A percentile compares a stretch with the other conserved stretches of the same genome.
Conservation (phyloP, 257 asterid species). For the Orobanche coerulescens region DNA sequence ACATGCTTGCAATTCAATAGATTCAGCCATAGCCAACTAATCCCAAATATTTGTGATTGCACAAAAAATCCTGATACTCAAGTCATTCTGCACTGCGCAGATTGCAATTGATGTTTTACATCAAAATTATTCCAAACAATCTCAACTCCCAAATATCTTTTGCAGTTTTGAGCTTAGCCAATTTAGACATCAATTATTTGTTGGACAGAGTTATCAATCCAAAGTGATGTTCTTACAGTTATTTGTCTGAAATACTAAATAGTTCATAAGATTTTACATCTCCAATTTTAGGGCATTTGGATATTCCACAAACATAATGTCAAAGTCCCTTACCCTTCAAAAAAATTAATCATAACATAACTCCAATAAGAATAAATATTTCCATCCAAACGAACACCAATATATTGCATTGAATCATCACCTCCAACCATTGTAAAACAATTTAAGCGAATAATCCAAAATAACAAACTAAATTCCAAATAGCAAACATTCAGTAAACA, state of each 20-base stretch:
- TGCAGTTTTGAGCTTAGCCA: not conserved
- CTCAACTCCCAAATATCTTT: not conserved
- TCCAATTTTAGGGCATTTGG: not conserved
- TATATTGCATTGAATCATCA: not conserved
- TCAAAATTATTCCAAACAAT: not conserved
- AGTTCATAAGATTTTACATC: not conserved
- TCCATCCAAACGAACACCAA: not conserved
- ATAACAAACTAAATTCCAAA: too few relatives aligned
- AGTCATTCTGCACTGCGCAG: not conserved
- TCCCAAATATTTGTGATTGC: not conserved
- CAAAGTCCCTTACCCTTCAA: not conserved
- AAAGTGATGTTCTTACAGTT: too few relatives aligned
- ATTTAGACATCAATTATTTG: not conserved
- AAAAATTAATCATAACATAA: not conserved
- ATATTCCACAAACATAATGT: not conserved
- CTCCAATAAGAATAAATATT: too few relatives aligned
- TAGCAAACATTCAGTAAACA: too few relatives aligned
- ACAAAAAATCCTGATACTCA: not conserved
- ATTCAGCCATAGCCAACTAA: not conserved
- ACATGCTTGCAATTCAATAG: not conserved
- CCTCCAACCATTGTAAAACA: not conserved
- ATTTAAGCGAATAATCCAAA: too few relatives aligned
- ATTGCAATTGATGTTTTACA: not conserved
- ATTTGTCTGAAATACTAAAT: too few relatives aligned
- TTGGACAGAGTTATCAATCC: not conserved